These are phyloP conservation scores for Volvariella volvacea DNA, from an alignment of 1,284 basidiomycete species.

Conservation along the genomic window DNA sequence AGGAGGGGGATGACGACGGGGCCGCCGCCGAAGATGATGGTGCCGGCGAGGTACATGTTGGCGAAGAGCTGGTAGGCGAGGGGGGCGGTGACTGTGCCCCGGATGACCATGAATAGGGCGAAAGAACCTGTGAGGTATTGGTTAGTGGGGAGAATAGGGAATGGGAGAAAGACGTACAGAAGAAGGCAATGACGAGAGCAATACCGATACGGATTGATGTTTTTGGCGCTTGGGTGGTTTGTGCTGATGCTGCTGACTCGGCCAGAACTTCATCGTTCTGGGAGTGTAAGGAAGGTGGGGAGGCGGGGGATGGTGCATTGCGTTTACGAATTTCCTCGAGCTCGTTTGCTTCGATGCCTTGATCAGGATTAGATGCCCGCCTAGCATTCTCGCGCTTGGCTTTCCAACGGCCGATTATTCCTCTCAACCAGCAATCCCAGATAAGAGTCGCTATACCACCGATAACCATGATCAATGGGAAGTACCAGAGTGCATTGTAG, in stretches of 20 bases:
- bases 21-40: slow-evolving; percentile 58
- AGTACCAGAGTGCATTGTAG: slow-evolving; percentile 41
- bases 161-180: background rate
- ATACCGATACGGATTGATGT: background rate
- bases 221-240: background rate
- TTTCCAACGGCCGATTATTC: slow-evolving; percentile 12
- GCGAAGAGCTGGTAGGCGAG: slow-evolving; percentile 24
- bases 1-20: slow-evolving; percentile 56
- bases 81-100: slow-evolving; percentile 17
- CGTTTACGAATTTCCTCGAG: background rate
- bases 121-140: slow-evolving; percentile 12
- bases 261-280: no score
- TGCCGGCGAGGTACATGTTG: slow-evolving; percentile 30
- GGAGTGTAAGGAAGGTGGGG: no score
- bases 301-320: no score
- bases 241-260: no score
- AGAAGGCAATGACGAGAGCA: background rate
- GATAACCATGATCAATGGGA: slow-evolving; percentile 29
- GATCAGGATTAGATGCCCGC: background rate
- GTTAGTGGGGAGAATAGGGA: background rate
- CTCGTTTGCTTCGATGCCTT: slow-evolving; percentile 3
- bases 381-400: slow-evolving; percentile 3
- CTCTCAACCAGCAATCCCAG: slow-evolving; percentile 23
- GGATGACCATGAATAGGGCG: slow-evolving; percentile 20
- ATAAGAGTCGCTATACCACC: slow-evolving; percentile 24